phyloP scores from a whole-genome alignment of 306 rosid species.

The Rubus idaeus region DNA sequence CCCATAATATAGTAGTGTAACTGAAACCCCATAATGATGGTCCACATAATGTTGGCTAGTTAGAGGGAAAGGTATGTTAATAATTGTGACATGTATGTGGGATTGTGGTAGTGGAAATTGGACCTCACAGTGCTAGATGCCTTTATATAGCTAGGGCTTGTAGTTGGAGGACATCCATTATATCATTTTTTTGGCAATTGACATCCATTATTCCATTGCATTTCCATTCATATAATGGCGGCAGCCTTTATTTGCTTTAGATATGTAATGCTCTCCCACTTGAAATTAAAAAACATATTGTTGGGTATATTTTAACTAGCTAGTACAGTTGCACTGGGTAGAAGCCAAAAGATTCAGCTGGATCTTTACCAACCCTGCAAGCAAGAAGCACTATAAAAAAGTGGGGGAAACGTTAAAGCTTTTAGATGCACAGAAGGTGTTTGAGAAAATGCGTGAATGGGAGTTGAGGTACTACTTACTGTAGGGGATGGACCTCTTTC shows the following conservation, averaged over 20 bases:
- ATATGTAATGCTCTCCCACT: not conserved
- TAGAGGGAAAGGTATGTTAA: not conserved
- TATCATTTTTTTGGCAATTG: not conserved
- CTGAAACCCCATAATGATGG: not conserved
- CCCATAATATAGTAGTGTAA: not conserved
- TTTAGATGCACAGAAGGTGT: not conserved
- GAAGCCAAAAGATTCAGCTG: not conserved
- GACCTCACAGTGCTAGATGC: not conserved
- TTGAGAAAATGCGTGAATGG: not conserved
- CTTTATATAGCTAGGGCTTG: not conserved
- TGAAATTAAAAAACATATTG: not conserved
- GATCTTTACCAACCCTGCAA: not conserved
- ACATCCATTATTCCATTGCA: not conserved
- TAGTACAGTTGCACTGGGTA: not conserved
- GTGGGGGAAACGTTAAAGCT: not conserved
- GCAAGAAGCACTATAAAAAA: not conserved
- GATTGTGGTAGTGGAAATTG: slow-evolving; percentile 2
- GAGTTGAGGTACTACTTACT: not conserved
- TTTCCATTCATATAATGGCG: not conserved
- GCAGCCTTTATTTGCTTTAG: not conserved
- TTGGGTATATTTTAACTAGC: not conserved
- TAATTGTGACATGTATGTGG: slow-evolving; percentile 8
- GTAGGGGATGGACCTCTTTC: not conserved
- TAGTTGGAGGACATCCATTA: not conserved
- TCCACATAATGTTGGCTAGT: not conserved